Evolutionary conservation across 2,329 filamentous ascomycete genomes (phyloP).

Genomic region (Metarhizium anisopliae): DNA sequence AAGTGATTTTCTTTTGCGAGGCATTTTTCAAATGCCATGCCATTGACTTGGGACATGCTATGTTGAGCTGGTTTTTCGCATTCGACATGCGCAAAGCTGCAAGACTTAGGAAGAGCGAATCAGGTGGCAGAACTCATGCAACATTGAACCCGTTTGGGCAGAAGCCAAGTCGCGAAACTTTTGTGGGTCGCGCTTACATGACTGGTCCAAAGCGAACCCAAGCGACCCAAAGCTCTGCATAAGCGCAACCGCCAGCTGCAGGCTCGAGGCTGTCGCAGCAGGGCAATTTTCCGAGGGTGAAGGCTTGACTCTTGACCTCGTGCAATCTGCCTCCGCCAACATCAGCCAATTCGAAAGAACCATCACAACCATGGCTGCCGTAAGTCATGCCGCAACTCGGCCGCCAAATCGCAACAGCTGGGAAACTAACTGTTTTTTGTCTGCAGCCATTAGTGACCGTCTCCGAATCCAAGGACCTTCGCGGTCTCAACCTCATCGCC

Average conservation of each 20-base stretch:
- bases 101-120: neutral
- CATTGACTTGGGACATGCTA: too few species aligned
- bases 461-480: conserved; percentile 90
- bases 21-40: too few species aligned
- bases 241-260: conserved; percentile 1
- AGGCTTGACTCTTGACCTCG: neutral
- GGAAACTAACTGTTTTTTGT: conserved; percentile 1
- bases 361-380: conserved; percentile 39
- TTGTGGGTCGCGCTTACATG: neutral
- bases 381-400: conserved; percentile 24
- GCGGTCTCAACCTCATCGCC: conserved; percentile 93
- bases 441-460: conserved; percentile 61
- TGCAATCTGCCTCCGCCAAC: neutral
- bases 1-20: too few species aligned
- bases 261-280: neutral
- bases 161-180: neutral
- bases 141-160: neutral
- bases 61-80: too few species aligned
- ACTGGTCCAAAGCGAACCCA: neutral
- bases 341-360: neutral
- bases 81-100: too few species aligned
- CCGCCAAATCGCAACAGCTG: too few species aligned
- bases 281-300: conserved; percentile 5
- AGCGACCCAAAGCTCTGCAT: neutral
- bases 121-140: neutral